These are phyloP conservation scores for Neonectria hederae DNA, from an alignment of 2,329 filamentous ascomycete genomes.

Conservation along the genomic window DNA sequence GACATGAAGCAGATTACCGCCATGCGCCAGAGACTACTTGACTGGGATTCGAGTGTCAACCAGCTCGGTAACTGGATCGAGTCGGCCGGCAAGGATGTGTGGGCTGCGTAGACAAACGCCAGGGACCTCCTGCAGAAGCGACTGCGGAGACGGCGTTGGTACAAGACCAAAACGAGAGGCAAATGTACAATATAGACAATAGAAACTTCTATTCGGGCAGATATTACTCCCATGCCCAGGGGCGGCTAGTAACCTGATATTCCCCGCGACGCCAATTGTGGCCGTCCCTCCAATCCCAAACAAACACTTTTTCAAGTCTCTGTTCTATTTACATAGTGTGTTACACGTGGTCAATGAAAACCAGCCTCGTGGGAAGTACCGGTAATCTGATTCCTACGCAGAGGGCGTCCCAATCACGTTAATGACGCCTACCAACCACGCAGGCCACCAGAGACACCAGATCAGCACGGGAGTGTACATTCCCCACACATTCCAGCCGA, in stretches of 20 bases:
- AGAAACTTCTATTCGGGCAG: slow-evolving; percentile 38
- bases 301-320: not conserved
- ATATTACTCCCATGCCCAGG: slow-evolving; percentile 32
- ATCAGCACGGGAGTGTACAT: slow-evolving; percentile 89
- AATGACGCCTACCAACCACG: slow-evolving; percentile 77
- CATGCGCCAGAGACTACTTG: slow-evolving; percentile 86
- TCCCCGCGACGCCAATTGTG: slow-evolving; percentile 18
- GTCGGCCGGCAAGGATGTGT: slow-evolving; percentile 91
- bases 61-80: slow-evolving; percentile 98
- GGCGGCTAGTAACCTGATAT: slow-evolving; percentile 37
- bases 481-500: slow-evolving; percentile 89
- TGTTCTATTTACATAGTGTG: not conserved
- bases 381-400: slow-evolving; percentile 12
- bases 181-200: slow-evolving; percentile 44
- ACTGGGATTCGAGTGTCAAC: slow-evolving; percentile 97
- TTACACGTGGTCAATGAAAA: not conserved
- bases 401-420: slow-evolving; percentile 57
- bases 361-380: not conserved
- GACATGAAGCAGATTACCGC: slow-evolving; percentile 94
- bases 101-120: slow-evolving; percentile 73
- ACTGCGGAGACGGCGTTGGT: slow-evolving; percentile 12
- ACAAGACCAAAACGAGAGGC: slow-evolving; percentile 30
- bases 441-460: slow-evolving; percentile 97
- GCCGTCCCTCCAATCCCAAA: not conserved
- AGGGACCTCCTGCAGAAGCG: slow-evolving; percentile 3